A percentile compares a stretch with the other conserved stretches of the same genome.
phyloP scores from a whole-genome alignment of 768 basidiomycete genomes.

The Kwoniella dendrophila region DNA sequence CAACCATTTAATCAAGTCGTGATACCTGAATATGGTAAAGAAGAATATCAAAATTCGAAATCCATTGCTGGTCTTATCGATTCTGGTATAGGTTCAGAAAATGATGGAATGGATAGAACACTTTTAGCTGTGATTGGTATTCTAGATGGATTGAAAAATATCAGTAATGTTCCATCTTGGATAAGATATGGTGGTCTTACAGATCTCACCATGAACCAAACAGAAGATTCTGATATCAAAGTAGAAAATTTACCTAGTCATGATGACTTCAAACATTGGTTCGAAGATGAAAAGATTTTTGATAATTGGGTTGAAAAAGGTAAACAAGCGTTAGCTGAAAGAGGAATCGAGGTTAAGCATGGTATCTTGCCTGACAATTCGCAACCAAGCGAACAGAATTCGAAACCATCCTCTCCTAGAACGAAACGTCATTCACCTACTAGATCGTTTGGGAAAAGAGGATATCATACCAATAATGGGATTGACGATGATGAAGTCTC shows the following conservation, averaged over 20 bases:
- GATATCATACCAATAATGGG: slow-evolving; percentile 4
- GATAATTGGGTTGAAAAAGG: slow-evolving; percentile 36
- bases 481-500: slow-evolving; percentile 5
- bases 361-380: slow-evolving; percentile 22
- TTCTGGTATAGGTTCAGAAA: background rate
- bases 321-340: slow-evolving; percentile 29
- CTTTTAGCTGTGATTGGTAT: slow-evolving; percentile 52
- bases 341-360: slow-evolving; percentile 31
- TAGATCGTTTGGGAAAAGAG: background rate
- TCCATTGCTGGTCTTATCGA: background rate
- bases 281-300: slow-evolving; percentile 18
- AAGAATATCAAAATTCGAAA: slow-evolving; percentile 21
- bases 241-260: slow-evolving; percentile 41
- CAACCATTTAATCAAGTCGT: slow-evolving; percentile 55
- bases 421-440: background rate
- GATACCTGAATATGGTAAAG: slow-evolving; percentile 47
- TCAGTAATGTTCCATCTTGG: slow-evolving; percentile 52
- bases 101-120: slow-evolving; percentile 35
- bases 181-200: slow-evolving; percentile 45
- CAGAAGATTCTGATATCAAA: background rate
- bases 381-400: background rate
- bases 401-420: slow-evolving; percentile 4
- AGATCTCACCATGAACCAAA: background rate
- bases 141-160: slow-evolving; percentile 36
- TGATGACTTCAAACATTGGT: slow-evolving; percentile 41